Conservation (phyloP, 1,284 basidiomycete genomes). For the Cryptococcus sp. region DNA sequence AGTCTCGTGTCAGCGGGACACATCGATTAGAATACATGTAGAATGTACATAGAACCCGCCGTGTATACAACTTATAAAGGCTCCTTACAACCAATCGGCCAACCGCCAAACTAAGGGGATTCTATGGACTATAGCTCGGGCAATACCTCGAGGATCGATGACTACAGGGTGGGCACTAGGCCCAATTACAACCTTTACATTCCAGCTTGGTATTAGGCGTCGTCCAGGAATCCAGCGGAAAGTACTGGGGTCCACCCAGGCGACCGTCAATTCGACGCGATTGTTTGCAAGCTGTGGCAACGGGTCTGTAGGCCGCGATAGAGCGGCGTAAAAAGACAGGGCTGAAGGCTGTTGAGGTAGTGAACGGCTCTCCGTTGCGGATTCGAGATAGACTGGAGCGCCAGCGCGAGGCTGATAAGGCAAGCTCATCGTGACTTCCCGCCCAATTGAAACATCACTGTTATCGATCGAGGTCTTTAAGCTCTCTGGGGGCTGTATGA, state of each 20-base stretch:
- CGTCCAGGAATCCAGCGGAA: constrained; percentile 14
- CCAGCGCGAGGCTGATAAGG: constrained; percentile 10
- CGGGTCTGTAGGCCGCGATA: constrained; percentile 3
- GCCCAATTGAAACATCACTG: no score
- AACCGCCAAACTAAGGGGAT: constrained; percentile 17
- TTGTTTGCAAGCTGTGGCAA: constrained; percentile 12
- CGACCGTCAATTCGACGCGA: constrained; percentile 10
- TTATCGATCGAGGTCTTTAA: no score
- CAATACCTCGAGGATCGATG: constrained; percentile 4
- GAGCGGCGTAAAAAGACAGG: constrained; percentile 6
- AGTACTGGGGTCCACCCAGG: constrained; percentile 5
- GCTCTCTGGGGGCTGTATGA: no score
- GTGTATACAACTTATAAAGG: background rate
- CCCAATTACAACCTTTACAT: constrained; percentile 12
- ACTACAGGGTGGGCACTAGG: background rate
- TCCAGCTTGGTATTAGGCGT: constrained; percentile 15
- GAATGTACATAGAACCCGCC: background rate
- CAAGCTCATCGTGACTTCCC: no score
- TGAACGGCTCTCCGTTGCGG: background rate
- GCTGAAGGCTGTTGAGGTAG: background rate
- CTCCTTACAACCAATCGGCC: constrained; percentile 11
- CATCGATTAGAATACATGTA: background rate
- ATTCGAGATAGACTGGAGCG: background rate
- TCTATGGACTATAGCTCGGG: constrained; percentile 3
- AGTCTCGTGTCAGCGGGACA: background rate